Conservation (phyloP, 345 rosid genomes). For the Adansonia digitata region DNA sequence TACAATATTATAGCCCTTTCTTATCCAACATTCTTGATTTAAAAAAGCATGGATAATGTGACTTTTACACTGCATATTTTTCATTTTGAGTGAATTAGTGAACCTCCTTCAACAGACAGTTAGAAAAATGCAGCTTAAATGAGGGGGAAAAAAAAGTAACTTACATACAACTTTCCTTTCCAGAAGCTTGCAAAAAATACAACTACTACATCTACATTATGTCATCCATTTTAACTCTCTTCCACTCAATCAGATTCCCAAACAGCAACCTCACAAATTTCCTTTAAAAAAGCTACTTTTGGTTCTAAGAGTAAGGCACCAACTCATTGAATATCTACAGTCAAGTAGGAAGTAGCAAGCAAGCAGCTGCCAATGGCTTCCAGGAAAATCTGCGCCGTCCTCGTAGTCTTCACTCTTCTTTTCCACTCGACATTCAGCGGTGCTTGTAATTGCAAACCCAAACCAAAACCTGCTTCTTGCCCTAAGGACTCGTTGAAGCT, state of each 20-base stretch:
- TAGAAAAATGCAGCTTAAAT: too few species aligned
- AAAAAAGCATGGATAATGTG: too few species aligned
- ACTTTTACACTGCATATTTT: too few species aligned
- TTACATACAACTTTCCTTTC: neutral
- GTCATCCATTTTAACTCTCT: neutral
- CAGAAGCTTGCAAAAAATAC: neutral
- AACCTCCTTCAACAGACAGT: neutral
- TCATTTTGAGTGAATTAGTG: neutral
- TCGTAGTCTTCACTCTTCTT: neutral
- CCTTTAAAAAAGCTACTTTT: slow-evolving; percentile 22
- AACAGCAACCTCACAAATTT: slow-evolving; percentile 7
- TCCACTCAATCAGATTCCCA: neutral
- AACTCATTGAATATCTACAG: neutral
- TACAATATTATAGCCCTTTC: neutral
- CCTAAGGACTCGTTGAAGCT: neutral
- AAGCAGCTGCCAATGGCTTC: neutral
- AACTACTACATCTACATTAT: neutral
- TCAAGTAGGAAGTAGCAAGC: neutral
- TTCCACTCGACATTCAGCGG: neutral
- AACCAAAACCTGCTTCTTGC: neutral
- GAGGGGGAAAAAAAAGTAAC: too few species aligned
- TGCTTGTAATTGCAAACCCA: slow-evolving; percentile 2
- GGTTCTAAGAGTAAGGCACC: neutral
- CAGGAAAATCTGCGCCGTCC: neutral
- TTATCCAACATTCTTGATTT: neutral